phyloP scores from a whole-genome alignment of 805 yeast species.

The Candida silvicultrix region DNA sequence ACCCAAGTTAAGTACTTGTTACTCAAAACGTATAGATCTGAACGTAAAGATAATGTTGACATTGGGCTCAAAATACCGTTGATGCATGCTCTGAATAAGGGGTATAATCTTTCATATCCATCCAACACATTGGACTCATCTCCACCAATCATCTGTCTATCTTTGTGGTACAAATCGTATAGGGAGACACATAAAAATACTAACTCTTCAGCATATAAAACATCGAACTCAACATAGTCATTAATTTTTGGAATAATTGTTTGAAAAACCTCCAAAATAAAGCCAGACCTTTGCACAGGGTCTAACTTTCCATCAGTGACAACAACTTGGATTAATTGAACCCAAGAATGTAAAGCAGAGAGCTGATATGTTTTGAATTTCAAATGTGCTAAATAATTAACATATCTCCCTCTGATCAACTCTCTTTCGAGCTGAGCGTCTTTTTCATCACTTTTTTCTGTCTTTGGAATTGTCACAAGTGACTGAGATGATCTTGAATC shows the following conservation, averaged over 20 bases:
- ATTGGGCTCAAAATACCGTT: slow-evolving; percentile 67
- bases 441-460: slow-evolving; percentile 17
- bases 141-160: slow-evolving; percentile 25
- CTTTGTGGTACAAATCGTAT: slow-evolving; percentile 55
- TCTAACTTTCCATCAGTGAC: slow-evolving; percentile 55
- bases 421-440: slow-evolving; percentile 18
- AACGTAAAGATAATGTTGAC: slow-evolving; percentile 60
- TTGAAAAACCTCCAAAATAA: slow-evolving; percentile 74
- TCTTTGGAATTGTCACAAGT: slow-evolving; percentile 9
- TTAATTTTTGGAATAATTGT: slow-evolving; percentile 68
- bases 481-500: slow-evolving; percentile 9
- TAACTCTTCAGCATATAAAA: slow-evolving; percentile 65
- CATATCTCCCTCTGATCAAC: slow-evolving; percentile 29
- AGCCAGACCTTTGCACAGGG: slow-evolving; percentile 41
- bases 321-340: slow-evolving; percentile 66
- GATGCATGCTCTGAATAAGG: slow-evolving; percentile 68
- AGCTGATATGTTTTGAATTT: slow-evolving; percentile 49
- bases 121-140: slow-evolving; percentile 32
- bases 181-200: slow-evolving; percentile 70
- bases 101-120: slow-evolving; percentile 48
- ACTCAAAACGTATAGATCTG: slow-evolving; percentile 72
- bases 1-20: slow-evolving; percentile 57
- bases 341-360: slow-evolving; percentile 75
- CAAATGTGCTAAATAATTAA: slow-evolving; percentile 39
- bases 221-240: slow-evolving; percentile 63